Evolutionary conservation across 164 flowering plant species (phyloP).

Genomic region (Liquidambar formosana): DNA sequence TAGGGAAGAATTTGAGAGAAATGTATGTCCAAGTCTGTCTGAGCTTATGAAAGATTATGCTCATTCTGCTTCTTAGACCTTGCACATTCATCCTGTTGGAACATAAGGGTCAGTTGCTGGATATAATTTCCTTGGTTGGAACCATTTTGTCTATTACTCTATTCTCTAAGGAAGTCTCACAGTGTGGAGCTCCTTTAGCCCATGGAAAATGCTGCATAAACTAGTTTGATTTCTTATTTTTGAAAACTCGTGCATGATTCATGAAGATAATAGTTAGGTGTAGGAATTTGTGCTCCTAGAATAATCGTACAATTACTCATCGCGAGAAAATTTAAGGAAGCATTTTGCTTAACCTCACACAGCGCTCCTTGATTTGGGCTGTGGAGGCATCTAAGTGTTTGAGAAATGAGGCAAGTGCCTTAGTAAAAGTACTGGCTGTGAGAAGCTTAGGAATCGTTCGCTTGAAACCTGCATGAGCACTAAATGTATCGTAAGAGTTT

Average conservation of each 20-base stretch:
- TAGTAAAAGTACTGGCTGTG: not conserved
- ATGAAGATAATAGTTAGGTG: not conserved
- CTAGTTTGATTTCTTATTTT: not conserved
- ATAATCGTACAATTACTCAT: not conserved
- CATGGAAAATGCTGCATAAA: not conserved
- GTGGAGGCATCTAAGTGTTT: not conserved
- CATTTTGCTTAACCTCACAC: not conserved
- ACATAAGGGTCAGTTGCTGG: not conserved
- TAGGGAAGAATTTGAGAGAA: not conserved
- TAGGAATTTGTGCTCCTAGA: not conserved
- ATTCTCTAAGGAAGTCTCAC: too few species aligned
- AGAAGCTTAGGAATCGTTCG: not conserved
- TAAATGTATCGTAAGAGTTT: too few species aligned
- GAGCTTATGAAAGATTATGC: not conserved
- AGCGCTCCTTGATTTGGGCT: too few species aligned
- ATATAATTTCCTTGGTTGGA: not conserved
- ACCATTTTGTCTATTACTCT: not conserved
- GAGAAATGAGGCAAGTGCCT: not conserved
- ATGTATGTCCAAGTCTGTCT: not conserved
- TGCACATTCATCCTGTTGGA: not conserved
- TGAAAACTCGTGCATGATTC: not conserved
- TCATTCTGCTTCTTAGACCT: not conserved
- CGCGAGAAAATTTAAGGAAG: not conserved
- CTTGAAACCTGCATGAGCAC: too few species aligned
- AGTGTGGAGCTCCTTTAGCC: not conserved